Evolutionary conservation across 768 basidiomycete genomes (phyloP), one percentile per base, ranked within the genome.

Genomic region (Suillus cothurnatus): DNA sequence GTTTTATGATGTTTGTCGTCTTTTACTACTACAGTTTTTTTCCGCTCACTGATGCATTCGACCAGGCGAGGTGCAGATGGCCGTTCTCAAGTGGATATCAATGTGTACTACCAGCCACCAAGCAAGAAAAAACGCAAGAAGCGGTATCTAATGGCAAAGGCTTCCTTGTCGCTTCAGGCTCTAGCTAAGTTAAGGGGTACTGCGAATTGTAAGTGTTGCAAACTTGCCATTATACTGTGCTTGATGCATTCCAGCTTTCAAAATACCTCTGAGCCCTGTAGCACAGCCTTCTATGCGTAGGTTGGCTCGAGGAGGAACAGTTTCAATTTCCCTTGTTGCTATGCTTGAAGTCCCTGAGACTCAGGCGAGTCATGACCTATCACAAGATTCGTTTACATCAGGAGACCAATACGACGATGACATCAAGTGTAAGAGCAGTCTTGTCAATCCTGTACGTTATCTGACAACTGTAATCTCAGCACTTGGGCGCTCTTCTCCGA

Each of bases 81-180:
- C 2, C 71, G 73, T 31, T 86, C 87, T 0, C 71, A 70, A 26
- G 67, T 90, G 41, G 83, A 85, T 17, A 79, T 92, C 45, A 79
- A 82, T 32, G 74, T 92, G 1, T 90, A 85, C 77, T 81, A 88
- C 61, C 81, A 80, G 23, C 81, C 89, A 0, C 80, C 81, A 52
- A 86, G 83, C 71, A 92, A 90, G 80, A 84, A 87, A 74, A 90
- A 87, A 72, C 73, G 77, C 31, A 87, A 85, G 70, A 87, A 82
- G 70, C 81, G 82, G 1, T 81, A 76, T 45, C 77, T 89, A 4
- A 83, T 91, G 0, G 90, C 86, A 0, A 81, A 77, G 0, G 79
- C 83, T 0, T 75, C 77, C 11, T 79, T 86, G 68, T 79, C 85
- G 1, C 71, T 92, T 2, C 81, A 80, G 6, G 89, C 89, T 45